A percentile compares a stretch with the other conserved stretches of the same genome.
phyloP scores from a whole-genome alignment of 1,284 basidiomycete species.

The Cryptococcus sp. region DNA sequence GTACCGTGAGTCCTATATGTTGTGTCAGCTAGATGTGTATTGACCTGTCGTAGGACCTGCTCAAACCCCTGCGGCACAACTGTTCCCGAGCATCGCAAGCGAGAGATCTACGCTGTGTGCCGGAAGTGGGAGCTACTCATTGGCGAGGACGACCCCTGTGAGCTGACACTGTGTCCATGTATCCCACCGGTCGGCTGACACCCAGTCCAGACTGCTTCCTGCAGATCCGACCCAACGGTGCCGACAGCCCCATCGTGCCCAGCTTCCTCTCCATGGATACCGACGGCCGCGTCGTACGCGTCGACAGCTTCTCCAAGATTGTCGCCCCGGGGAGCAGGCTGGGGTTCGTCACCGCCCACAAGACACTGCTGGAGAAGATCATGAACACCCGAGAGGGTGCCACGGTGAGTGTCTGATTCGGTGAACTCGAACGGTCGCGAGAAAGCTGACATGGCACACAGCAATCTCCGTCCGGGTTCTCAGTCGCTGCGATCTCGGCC shows the following conservation, averaged over 20 bases:
- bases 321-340: conserved; percentile 69
- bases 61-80: conserved; percentile 71
- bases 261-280: conserved; percentile 57
- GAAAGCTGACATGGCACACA: conserved; percentile 3
- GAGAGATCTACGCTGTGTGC: conserved; percentile 69
- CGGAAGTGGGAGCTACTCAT: conserved; percentile 69
- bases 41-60: conserved; percentile 54
- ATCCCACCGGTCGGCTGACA: neutral
- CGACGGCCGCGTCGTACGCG: conserved; percentile 71
- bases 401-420: conserved; percentile 18
- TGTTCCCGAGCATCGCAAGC: conserved; percentile 61
- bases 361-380: conserved; percentile 29
- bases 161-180: conserved; percentile 1
- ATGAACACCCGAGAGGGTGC: conserved; percentile 37
- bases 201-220: conserved; percentile 45
- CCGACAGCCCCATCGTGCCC: conserved; percentile 41
- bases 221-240: conserved; percentile 43
- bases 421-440: neutral
- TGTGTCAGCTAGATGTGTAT: neutral
- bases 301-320: conserved; percentile 78
- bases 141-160: conserved; percentile 69
- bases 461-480: conserved; percentile 42
- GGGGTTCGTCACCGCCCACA: conserved; percentile 63
- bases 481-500: conserved; percentile 34
- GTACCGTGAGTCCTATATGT: conserved; percentile 51